A percentile compares a stretch with the other conserved stretches of the same genome.
These are phyloP conservation scores for Exophiala aquamarina DNA, from an alignment of 2,329 filamentous ascomycete species.

Conservation along the genomic window DNA sequence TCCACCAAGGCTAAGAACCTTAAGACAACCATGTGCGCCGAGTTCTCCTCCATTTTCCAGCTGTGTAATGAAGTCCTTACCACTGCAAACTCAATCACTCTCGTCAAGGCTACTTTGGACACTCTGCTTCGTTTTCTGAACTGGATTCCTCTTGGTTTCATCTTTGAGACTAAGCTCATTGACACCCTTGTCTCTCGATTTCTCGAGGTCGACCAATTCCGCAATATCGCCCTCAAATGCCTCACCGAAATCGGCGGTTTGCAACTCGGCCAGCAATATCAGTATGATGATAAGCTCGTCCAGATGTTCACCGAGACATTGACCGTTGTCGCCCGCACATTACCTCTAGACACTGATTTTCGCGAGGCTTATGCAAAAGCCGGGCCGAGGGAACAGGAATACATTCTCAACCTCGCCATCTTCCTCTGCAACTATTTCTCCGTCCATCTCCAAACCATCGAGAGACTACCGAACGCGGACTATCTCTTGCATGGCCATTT, in stretches of 20 bases:
- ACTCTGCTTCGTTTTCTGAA: constrained; percentile 95
- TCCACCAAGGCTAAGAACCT: constrained; percentile 93
- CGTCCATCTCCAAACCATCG: constrained; percentile 88
- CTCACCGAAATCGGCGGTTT: constrained; percentile 95
- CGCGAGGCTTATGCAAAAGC: constrained; percentile 89
- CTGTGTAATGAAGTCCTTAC: constrained; percentile 93
- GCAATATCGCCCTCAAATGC: constrained; percentile 94
- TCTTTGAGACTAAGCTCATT: constrained; percentile 96
- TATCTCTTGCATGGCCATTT: constrained; percentile 96
- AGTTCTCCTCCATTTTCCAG: constrained; percentile 98
- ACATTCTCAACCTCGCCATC: constrained; percentile 92
- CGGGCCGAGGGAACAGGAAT: constrained; percentile 92
- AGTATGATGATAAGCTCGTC: constrained; percentile 92
- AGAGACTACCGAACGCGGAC: constrained; percentile 92
- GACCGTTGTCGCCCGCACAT: constrained; percentile 88
- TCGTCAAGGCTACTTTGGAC: constrained; percentile 95
- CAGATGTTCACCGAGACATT: constrained; percentile 98
- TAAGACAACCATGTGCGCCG: constrained; percentile 97
- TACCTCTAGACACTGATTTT: constrained; percentile 84
- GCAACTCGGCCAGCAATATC: constrained; percentile 72
- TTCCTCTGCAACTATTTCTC: constrained; percentile 98
- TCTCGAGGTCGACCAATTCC: constrained; percentile 88
- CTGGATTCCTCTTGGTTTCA: constrained; percentile 98
- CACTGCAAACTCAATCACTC: constrained; percentile 80
- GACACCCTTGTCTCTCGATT: constrained; percentile 91